Percentiles rank a stretch among this genome's conserved stretches.
Conservation (phyloP, 176 grass and related monocot species). For the Eleusine indica region DNA sequence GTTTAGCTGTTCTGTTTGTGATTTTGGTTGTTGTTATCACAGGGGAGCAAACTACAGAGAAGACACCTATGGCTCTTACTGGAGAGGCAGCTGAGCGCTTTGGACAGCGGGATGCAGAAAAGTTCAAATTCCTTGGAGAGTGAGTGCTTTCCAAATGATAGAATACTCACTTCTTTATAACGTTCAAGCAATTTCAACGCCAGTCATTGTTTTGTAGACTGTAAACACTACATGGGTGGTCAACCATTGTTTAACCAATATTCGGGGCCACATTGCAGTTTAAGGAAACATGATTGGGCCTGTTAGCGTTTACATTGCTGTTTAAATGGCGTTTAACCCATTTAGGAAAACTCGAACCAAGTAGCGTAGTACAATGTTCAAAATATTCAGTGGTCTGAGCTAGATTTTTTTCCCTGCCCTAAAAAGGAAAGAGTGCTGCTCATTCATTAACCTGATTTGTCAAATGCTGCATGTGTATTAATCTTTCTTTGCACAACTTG, state of each 20-base stretch:
- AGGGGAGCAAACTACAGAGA: slow-evolving; percentile 49
- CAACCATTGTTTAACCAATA: too few relatives aligned
- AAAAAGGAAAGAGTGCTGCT: neutral
- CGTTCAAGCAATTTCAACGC: slow-evolving; percentile 14
- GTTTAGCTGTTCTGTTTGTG: slow-evolving; percentile 7
- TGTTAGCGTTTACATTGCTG: too few relatives aligned
- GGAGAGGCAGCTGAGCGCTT: slow-evolving; percentile 77
- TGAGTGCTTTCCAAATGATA: slow-evolving; percentile 48
- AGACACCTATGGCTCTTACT: slow-evolving; percentile 43
- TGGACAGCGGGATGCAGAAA: slow-evolving; percentile 71
- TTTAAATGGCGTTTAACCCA: too few relatives aligned
- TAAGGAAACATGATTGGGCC: too few relatives aligned
- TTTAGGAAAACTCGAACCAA: neutral
- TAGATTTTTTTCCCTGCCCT: neutral
- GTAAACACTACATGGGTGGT: too few relatives aligned
- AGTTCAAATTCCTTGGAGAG: slow-evolving; percentile 80
- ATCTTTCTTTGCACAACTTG: neutral
- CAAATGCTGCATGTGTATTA: neutral
- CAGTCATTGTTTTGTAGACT: too few relatives aligned
- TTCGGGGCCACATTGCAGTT: too few relatives aligned
- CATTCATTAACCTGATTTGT: neutral
- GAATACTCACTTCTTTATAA: neutral
- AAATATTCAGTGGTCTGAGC: neutral
- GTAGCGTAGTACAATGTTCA: neutral
- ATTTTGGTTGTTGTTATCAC: slow-evolving; percentile 41